phyloP scores from a whole-genome alignment of 352 stramenopile genomes.

The Phytophthora citricola region DNA sequence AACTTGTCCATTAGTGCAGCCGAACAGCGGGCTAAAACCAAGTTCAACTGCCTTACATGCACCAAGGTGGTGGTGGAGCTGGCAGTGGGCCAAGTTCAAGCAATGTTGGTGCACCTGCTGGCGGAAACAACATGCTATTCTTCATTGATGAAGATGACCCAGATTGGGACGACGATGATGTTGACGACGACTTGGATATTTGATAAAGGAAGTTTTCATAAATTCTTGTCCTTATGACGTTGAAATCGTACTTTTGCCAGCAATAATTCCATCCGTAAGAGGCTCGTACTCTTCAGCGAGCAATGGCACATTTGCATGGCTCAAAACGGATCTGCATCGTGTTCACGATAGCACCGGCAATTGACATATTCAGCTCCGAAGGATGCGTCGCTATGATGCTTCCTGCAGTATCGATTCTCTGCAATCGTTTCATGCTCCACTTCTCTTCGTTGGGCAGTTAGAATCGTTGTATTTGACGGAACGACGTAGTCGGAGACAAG shows the following conservation, averaged over 20 bases:
- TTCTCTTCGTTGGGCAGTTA: constrained; percentile 6
- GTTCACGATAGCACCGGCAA: constrained; percentile 20
- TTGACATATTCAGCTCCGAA: constrained; percentile 25
- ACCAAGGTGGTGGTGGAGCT: constrained; percentile 37
- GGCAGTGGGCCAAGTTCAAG: constrained; percentile 6
- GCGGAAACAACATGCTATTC: constrained; percentile 50
- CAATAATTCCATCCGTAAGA: neutral
- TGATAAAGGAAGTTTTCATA: constrained; percentile 7
- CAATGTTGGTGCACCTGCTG: constrained; percentile 3
- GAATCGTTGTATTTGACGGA: constrained; percentile 23
- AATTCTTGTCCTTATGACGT: neutral
- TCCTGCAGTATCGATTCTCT: constrained; percentile 18
- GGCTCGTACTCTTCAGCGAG: constrained; percentile 15
- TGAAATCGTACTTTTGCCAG: neutral
- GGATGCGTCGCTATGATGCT: constrained; percentile 3
- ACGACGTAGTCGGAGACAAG: constrained; percentile 28
- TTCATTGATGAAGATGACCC: constrained; percentile 86
- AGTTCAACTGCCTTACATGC: constrained; percentile 79
- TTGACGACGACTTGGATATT: constrained; percentile 68
- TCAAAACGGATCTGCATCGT: constrained; percentile 13
- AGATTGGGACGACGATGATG: constrained; percentile 73
- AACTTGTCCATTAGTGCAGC: constrained; percentile 68
- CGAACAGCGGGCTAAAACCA: constrained; percentile 66
- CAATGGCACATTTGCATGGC: constrained; percentile 25
- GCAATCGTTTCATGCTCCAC: constrained; percentile 6